Percentiles rank a stretch among this genome's conserved stretches.
Conservation (phyloP, 208 protist species). For the Angomonas ambiguus region DNA sequence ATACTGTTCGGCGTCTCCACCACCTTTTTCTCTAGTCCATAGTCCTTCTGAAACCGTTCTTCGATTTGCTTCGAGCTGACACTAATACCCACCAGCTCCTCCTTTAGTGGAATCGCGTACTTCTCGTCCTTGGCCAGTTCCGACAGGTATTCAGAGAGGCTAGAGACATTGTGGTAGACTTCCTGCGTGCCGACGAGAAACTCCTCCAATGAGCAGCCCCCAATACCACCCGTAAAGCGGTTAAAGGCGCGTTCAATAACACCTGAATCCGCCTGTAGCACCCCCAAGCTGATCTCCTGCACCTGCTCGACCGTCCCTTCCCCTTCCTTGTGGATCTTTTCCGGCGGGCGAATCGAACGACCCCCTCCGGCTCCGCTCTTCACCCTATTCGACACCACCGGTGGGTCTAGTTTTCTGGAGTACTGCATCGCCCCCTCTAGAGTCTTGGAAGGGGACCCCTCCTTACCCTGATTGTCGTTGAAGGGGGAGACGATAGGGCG, state of each 20-base stretch:
- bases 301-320: neutral
- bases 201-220: slow-evolving; percentile 48
- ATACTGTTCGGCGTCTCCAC: neutral
- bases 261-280: slow-evolving; percentile 29
- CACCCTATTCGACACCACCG: neutral
- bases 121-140: slow-evolving; percentile 12
- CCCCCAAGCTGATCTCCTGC: slow-evolving; percentile 19
- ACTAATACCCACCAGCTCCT: slow-evolving; percentile 26
- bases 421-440: neutral
- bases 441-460: neutral
- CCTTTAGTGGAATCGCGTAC: slow-evolving; percentile 14
- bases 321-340: neutral
- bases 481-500: neutral
- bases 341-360: neutral
- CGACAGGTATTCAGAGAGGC: slow-evolving; percentile 28
- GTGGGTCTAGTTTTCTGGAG: neutral
- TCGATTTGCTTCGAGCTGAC: slow-evolving; percentile 6
- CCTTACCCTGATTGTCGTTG: neutral
- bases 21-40: neutral
- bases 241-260: slow-evolving; percentile 44
- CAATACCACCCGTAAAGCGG: slow-evolving; percentile 33
- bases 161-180: slow-evolving; percentile 55
- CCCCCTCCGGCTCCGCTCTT: neutral
- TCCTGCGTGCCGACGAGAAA: slow-evolving; percentile 64
- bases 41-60: neutral